Base-by-base conservation (phyloP, 768 basidiomycete genomes). In the Leucocoprinus birnbaumii region DNA sequence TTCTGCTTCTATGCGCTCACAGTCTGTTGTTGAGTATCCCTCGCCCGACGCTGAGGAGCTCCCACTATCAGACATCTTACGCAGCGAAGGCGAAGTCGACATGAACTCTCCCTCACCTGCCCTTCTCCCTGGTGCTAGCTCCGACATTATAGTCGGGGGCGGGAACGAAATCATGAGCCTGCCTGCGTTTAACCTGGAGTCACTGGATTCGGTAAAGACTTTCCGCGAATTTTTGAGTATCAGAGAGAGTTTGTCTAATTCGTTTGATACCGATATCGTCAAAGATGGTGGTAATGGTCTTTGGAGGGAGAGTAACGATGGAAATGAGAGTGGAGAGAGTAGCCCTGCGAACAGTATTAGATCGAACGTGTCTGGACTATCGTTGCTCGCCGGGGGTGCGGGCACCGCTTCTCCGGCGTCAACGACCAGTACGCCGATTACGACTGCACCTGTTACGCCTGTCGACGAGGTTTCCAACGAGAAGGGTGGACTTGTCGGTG, bases 311-410 rank as follows among this genome's bases (percentile, higher is more conserved):
- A 18, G 34, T 19, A 21, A 16, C 11, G n/a, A 34, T 27, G 56
- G 43, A 24, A 46, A 22, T 19, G 47, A 22, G 38, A 35, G 44
- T 11, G 31, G 31, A 31, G 31, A 31, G 31, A 50, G 27, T 9
- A 59, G 58, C 24, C 58, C 58, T 10, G 41, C 53, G 34, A 51
- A 48, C 18, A 58, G 58, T 43, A 16, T 38, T 18, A 34, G 50
- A 31, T 59, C 58, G 18, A 49, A 51, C 13, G 26, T 19, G 21
- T 59, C 58, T 13, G 34, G 25, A 1, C 41, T 45, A 37, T 55
- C 53, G 43, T 55, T 55, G 31, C 21, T 41, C 16, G 13, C 26
- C 31, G 31, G 11, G 9, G 43, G 27, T 3, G 18, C 37, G 16
- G 44, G 26, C 1, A 34, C 24, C 13, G 43, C n/a, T 35, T 53